Conservation (phyloP, 2,329 filamentous ascomycete genomes). For the Trichoderma asperellum region DNA sequence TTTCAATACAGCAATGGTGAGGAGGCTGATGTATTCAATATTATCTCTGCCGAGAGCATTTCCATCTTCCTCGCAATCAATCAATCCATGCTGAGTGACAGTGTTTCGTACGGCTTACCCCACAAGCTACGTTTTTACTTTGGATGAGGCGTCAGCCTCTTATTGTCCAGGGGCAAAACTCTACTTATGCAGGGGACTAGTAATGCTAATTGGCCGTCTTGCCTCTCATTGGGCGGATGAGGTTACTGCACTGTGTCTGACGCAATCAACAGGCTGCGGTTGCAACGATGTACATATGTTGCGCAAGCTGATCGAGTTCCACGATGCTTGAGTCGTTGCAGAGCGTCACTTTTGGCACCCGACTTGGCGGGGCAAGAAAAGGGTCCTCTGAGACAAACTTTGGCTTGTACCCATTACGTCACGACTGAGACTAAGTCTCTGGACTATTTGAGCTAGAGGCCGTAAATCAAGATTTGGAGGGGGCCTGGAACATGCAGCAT, state of each 20-base stretch:
- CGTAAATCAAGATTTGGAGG: constrained; percentile 17
- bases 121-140: neutral
- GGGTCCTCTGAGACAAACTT: neutral
- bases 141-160: neutral
- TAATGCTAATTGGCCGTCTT: neutral
- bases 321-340: neutral
- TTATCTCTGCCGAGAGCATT: neutral
- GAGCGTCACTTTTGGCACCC: neutral
- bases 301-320: neutral
- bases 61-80: neutral
- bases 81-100: neutral
- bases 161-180: constrained; percentile 4
- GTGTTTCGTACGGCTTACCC: neutral
- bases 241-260: neutral
- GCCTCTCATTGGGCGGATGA: neutral
- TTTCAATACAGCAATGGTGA: neutral
- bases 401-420: constrained; percentile 5
- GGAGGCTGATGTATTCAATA: neutral
- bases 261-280: constrained; percentile 7
- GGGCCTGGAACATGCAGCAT: constrained; percentile 1
- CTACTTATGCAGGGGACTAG: constrained; percentile 14
- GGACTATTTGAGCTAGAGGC: neutral
- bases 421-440: constrained; percentile 3
- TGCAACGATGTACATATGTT: neutral
- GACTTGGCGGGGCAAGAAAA: constrained; percentile 5